Conservation (phyloP, 164 flowering plant species). For the Vitis vinifera region DNA sequence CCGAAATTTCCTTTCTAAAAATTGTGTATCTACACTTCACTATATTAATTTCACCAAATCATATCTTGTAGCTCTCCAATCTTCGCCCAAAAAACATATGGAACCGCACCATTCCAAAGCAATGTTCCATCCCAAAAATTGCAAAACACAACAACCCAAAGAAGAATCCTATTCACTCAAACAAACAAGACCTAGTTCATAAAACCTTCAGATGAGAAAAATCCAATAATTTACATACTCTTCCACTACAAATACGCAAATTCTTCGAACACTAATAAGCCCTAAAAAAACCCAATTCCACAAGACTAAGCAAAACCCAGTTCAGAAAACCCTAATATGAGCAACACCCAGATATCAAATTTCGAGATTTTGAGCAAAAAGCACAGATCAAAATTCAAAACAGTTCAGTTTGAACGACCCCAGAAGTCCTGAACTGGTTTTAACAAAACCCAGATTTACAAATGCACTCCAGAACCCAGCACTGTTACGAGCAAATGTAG, state of each 20-base stretch:
- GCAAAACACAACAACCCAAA: too few species aligned
- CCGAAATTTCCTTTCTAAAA: not conserved
- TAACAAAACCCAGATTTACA: not conserved
- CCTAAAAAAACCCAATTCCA: not conserved
- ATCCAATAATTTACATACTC: not conserved
- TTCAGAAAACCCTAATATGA: conserved; percentile 1
- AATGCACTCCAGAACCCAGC: too few species aligned
- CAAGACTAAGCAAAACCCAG: conserved; percentile 3
- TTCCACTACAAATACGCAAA: not conserved
- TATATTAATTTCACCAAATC: conserved; percentile 9
- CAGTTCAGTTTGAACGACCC: not conserved
- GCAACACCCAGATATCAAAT: conserved; percentile 10
- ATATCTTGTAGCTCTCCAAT: not conserved
- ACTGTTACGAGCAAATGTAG: conserved; percentile 3
- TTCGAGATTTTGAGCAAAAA: conserved; percentile 2
- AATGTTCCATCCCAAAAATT: not conserved
- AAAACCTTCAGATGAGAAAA: too few species aligned
- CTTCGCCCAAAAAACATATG: not conserved
- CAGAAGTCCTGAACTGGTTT: not conserved
- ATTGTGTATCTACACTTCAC: not conserved
- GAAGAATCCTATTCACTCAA: too few species aligned
- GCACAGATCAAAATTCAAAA: conserved; percentile 1
- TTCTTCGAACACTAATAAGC: not conserved
- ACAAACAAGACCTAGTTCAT: not conserved
- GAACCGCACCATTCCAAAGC: not conserved